Conservation (phyloP, 768 basidiomycete genomes). For the Hygrocybe punicea region DNA sequence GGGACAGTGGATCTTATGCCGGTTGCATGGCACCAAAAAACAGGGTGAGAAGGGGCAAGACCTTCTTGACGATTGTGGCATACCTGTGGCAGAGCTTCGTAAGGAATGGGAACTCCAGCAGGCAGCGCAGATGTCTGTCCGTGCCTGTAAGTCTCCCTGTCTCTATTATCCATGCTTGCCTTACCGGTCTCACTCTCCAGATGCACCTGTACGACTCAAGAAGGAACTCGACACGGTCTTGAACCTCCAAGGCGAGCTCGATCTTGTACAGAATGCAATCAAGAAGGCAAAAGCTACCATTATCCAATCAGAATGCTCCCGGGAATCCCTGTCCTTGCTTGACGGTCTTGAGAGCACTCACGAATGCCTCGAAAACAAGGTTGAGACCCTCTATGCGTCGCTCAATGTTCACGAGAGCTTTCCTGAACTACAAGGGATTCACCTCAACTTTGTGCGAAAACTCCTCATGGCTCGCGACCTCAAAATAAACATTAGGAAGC, state of each 20-base stretch:
- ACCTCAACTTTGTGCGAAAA: constrained; percentile 27
- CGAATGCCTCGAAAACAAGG: constrained; percentile 17
- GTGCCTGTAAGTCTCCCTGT: constrained; percentile 23
- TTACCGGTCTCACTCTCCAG: constrained; percentile 10
- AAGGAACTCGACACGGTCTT: constrained; percentile 34
- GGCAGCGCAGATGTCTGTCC: constrained; percentile 27
- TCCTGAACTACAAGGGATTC: constrained; percentile 32
- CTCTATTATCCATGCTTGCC: neutral
- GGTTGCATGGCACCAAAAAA: constrained; percentile 10
- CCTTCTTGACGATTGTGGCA: constrained; percentile 16
- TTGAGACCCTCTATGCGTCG: constrained; percentile 33
- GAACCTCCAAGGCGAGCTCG: constrained; percentile 27
- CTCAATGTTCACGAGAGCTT: constrained; percentile 33
- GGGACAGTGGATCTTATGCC: constrained; percentile 32
- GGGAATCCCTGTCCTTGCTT: constrained; percentile 10
- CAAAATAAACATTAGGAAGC: constrained; percentile 39
- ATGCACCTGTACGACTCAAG: constrained; percentile 28
- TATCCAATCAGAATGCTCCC: neutral
- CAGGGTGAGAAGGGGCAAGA: constrained; percentile 15
- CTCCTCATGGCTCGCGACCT: constrained; percentile 37
- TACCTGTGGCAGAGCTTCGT: constrained; percentile 18
- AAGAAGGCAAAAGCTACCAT: constrained; percentile 10
- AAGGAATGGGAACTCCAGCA: constrained; percentile 35
- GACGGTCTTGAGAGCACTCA: too few species aligned
- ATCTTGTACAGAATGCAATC: constrained; percentile 23